These are phyloP conservation scores for Claviceps africana DNA, from an alignment of 2,329 filamentous ascomycete species.

Conservation along the genomic window DNA sequence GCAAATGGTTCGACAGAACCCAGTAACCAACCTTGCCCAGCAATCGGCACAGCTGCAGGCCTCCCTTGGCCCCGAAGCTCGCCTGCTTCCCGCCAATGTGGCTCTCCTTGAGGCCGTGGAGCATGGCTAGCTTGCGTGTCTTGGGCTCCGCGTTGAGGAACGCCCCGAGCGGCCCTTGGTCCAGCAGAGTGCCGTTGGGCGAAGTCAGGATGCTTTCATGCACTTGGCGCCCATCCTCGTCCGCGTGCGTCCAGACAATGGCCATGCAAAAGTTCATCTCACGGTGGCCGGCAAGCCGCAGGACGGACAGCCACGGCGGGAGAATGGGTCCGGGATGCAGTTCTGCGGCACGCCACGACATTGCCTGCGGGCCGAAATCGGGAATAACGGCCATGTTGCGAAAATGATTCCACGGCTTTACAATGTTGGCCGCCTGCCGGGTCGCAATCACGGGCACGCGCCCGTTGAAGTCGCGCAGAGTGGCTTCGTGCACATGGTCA, in stretches of 20 bases:
- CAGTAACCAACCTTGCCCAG: slow-evolving; percentile 5
- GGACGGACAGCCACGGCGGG: slow-evolving; percentile 4
- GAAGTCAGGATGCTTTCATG: slow-evolving; percentile 5
- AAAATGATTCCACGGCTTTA: slow-evolving; percentile 7
- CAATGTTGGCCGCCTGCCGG: slow-evolving; percentile 5
- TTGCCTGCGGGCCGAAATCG: background rate
- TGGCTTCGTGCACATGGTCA: slow-evolving; percentile 7
- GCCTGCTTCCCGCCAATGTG: slow-evolving; percentile 6
- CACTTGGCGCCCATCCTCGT: slow-evolving; percentile 1
- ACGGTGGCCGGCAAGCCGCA: slow-evolving; percentile 7
- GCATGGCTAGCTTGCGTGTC: slow-evolving; percentile 6
- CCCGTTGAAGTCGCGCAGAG: slow-evolving; percentile 3
- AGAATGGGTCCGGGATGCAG: slow-evolving; percentile 3
- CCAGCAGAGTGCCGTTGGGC: slow-evolving; percentile 4
- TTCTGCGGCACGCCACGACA: slow-evolving; percentile 2
- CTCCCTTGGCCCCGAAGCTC: slow-evolving; percentile 4
- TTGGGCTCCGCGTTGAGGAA: slow-evolving; percentile 4
- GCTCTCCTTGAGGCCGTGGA: slow-evolving; percentile 7
- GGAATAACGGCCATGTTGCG: slow-evolving; percentile 3
- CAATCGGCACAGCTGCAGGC: slow-evolving; percentile 4
- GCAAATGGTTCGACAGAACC: slow-evolving; percentile 4
- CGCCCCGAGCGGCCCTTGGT: slow-evolving; percentile 4
- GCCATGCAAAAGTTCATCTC: slow-evolving; percentile 6
- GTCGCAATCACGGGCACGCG: slow-evolving; percentile 7
- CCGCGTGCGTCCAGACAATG: slow-evolving; percentile 6